Conservation (phyloP, 2,329 filamentous ascomycete species). For the Cytospora paraplurivora region DNA sequence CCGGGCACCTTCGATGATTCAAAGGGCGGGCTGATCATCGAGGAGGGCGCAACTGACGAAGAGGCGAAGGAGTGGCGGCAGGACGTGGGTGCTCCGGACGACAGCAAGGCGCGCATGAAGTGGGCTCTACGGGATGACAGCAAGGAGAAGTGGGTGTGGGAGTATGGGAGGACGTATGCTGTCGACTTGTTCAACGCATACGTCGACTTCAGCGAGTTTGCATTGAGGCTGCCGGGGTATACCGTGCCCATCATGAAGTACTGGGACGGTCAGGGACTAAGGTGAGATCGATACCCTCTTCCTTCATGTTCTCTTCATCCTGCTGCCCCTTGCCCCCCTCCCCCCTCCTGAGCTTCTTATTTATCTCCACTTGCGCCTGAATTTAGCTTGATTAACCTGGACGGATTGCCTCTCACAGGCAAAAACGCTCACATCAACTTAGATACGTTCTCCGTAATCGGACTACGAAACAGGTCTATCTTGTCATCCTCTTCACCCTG, state of each 20-base stretch:
- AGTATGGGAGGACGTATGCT: conserved; percentile 54
- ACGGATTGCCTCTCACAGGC: conserved; percentile 26
- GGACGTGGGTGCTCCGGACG: conserved; percentile 52
- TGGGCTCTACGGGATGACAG: conserved; percentile 55
- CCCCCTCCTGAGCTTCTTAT: conserved; percentile 5
- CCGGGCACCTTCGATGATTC: conserved; percentile 48
- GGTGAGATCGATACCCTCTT: conserved; percentile 53
- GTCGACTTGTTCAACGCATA: conserved; percentile 87
- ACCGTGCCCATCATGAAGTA: conserved; percentile 73
- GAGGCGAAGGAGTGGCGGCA: conserved; percentile 51
- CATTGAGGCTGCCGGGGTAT: conserved; percentile 72
- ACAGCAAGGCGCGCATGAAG: conserved; percentile 57
- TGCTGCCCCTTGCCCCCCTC: too few relatives aligned
- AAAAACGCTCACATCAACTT: conserved; percentile 75
- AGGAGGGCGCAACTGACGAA: conserved; percentile 67
- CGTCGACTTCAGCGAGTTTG: conserved; percentile 77
- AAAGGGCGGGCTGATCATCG: conserved; percentile 58
- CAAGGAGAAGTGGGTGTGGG: conserved; percentile 58
- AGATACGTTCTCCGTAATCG: conserved; percentile 91
- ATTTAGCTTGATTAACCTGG: conserved; percentile 30
- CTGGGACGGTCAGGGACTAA: conserved; percentile 76
- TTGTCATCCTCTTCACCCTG: conserved; percentile 80
- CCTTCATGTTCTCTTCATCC: neutral
- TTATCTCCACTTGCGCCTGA: conserved; percentile 30
- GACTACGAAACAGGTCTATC: conserved; percentile 70